These are phyloP conservation scores for Eucalyptus fibrosa DNA, from an alignment of 345 rosid species.

Conservation along the genomic window DNA sequence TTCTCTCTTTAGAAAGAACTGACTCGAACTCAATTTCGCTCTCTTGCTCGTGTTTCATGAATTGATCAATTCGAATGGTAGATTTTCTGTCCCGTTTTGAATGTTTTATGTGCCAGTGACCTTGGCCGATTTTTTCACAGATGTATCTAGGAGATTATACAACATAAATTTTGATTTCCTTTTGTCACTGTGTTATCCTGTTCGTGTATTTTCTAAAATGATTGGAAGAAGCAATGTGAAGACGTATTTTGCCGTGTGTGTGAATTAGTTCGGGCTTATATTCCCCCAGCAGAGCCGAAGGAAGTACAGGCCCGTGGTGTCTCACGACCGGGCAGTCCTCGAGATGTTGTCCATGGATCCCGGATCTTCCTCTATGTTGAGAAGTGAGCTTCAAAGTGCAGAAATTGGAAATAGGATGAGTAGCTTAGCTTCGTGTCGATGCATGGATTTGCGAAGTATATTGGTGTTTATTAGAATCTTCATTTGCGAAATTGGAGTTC, in stretches of 20 bases:
- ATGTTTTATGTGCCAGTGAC: no score
- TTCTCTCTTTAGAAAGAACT: not conserved
- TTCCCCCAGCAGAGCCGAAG: constrained; percentile 29
- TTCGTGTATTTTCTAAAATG: no score
- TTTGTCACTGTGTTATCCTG: no score
- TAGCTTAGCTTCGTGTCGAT: not conserved
- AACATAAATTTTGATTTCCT: no score
- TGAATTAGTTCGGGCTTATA: no score
- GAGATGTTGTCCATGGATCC: constrained; percentile 78
- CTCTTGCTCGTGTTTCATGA: not conserved
- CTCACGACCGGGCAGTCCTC: constrained; percentile 57
- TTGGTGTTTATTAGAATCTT: not conserved
- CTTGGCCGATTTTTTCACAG: no score
- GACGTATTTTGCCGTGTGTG: no score
- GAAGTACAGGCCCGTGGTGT: constrained; percentile 73
- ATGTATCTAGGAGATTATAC: no score
- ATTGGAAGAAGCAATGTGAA: no score
- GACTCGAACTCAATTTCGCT: not conserved
- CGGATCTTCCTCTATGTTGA: constrained; percentile 39
- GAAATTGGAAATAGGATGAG: not conserved
- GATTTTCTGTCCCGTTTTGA: no score
- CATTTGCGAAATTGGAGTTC: not conserved
- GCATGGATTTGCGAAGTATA: not conserved
- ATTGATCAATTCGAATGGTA: not conserved
- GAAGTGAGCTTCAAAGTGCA: not conserved